Conservation (phyloP, 192 early-diverging fungal species). For the Thamnidium elegans region DNA sequence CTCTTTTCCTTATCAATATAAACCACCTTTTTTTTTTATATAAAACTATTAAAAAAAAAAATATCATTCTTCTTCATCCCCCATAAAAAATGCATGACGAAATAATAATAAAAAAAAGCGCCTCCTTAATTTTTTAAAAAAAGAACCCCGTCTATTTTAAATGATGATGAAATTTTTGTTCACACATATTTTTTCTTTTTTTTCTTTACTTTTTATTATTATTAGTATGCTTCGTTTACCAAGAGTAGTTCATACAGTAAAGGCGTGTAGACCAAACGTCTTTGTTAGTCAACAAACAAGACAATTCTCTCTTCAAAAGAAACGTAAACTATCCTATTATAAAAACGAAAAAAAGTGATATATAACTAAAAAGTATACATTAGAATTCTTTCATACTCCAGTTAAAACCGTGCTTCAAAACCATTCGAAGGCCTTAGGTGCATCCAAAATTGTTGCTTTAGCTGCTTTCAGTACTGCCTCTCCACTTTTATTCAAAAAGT, state of each 20-base stretch:
- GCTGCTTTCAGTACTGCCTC: neutral
- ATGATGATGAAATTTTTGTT: neutral
- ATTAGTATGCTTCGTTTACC: neutral
- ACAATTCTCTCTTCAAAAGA: too few relatives aligned
- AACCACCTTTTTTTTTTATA: too few relatives aligned
- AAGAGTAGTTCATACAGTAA: too few relatives aligned
- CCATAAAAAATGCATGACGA: neutral
- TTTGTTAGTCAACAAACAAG: too few relatives aligned
- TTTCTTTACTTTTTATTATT: neutral
- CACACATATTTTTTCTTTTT: neutral
- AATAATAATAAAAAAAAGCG: neutral
- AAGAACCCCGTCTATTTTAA: neutral
- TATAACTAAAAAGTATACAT: too few relatives aligned
- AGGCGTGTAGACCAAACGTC: too few relatives aligned
- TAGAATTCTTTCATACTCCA: neutral
- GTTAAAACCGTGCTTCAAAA: neutral
- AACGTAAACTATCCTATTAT: too few relatives aligned
- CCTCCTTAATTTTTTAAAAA: neutral
- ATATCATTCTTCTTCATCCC: too few relatives aligned
- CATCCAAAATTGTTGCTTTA: neutral
- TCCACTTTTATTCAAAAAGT: constrained; percentile 8
- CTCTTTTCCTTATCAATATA: neutral
- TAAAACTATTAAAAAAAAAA: neutral
- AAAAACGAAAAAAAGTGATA: too few relatives aligned
- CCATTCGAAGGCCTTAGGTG: neutral